These are phyloP conservation scores for Fusarium nodosum DNA, from an alignment of 2,329 filamentous ascomycete genomes.

Conservation along the genomic window DNA sequence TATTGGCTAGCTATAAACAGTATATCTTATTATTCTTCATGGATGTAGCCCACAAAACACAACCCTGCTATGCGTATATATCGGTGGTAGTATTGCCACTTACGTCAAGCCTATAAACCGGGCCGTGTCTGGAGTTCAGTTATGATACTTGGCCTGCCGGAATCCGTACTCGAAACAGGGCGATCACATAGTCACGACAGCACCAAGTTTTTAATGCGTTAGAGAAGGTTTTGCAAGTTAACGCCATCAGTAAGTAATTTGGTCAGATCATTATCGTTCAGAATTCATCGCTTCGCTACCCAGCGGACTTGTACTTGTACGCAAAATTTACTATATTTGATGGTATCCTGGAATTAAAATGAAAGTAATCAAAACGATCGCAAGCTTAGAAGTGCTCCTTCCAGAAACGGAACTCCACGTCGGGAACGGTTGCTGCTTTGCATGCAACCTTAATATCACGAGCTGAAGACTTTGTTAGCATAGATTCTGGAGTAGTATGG, in stretches of 20 bases:
- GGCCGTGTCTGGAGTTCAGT: conserved; percentile 13
- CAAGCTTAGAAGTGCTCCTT: conserved; percentile 84
- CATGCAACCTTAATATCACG: conserved; percentile 88
- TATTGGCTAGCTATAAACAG: conserved; percentile 2
- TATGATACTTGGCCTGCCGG: conserved; percentile 4
- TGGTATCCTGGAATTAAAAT: conserved; percentile 46
- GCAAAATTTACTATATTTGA: conserved; percentile 30
- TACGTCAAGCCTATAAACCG: not conserved
- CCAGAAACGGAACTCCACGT: conserved; percentile 97
- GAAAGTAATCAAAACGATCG: conserved; percentile 29
- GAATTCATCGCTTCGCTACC: not conserved
- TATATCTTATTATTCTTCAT: conserved; percentile 13
- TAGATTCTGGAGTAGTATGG: too few relatives aligned
- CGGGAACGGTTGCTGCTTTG: conserved; percentile 76
- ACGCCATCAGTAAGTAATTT: not conserved
- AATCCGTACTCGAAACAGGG: conserved; percentile 1
- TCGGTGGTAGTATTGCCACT: conserved; percentile 5
- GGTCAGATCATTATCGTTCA: not conserved
- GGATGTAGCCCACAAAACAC: conserved; percentile 1
- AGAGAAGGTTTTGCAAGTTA: not conserved
- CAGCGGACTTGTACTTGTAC: not conserved
- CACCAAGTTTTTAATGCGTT: not conserved
- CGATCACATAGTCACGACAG: conserved; percentile 9
- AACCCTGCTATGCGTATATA: conserved; percentile 5
- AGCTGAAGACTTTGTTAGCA: conserved; percentile 68